These are phyloP conservation scores for Claviceps purpurea DNA, from an alignment of 2,329 filamentous ascomycete genomes.

Conservation along the genomic window DNA sequence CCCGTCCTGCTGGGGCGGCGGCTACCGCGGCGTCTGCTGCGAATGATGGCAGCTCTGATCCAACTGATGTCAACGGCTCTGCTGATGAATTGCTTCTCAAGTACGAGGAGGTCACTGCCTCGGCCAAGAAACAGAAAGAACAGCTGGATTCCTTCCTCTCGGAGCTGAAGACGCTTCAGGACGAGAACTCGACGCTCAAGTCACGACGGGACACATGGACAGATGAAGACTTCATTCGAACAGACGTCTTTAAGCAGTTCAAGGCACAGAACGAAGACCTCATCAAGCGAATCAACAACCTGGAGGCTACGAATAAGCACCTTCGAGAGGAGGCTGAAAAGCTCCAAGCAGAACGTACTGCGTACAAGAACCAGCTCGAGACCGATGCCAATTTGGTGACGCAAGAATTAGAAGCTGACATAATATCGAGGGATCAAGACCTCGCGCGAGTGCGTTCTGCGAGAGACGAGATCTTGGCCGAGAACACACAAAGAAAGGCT, in stretches of 20 bases:
- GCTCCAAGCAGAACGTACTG: constrained; percentile 69
- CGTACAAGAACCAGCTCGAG: constrained; percentile 69
- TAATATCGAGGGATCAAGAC: constrained; percentile 71
- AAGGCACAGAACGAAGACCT: constrained; percentile 86
- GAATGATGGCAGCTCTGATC: constrained; percentile 34
- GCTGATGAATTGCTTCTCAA: constrained; percentile 59
- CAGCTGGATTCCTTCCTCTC: constrained; percentile 68
- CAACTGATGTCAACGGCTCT: constrained; percentile 39
- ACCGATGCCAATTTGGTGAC: constrained; percentile 61
- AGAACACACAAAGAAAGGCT: constrained; percentile 66
- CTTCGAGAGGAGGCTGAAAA: constrained; percentile 76
- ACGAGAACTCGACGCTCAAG: constrained; percentile 67
- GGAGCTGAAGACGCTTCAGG: constrained; percentile 60
- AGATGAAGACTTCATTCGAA: constrained; percentile 88
- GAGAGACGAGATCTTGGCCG: constrained; percentile 74
- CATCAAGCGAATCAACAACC: constrained; percentile 78
- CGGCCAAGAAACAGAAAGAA: constrained; percentile 72
- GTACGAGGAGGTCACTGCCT: constrained; percentile 64
- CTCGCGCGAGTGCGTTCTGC: constrained; percentile 71
- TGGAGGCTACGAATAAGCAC: constrained; percentile 79
- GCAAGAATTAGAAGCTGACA: constrained; percentile 67
- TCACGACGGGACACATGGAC: constrained; percentile 56
- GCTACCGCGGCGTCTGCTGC: constrained; percentile 10
- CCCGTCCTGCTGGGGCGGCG: constrained; percentile 26
- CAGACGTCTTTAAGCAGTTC: constrained; percentile 84